Base-by-base conservation (phyloP, 129 eudicot species). In the Sambucus nigra region DNA sequence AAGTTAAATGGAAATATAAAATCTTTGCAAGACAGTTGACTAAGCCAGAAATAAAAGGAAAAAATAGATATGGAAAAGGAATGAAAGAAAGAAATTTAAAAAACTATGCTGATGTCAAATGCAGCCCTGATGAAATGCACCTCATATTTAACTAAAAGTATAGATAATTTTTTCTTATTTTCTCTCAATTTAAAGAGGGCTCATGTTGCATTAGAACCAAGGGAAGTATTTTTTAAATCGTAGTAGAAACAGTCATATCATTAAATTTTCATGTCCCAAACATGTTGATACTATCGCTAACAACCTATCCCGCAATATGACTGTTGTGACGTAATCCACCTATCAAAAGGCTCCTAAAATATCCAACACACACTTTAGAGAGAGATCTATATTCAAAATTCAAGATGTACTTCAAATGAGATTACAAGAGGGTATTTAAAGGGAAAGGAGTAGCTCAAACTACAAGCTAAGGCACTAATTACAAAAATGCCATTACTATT, bases 31-130 rank as follows among this genome's bases (percentile, higher is more conserved):
- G n/a, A n/a, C n/a, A 7, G 42, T 35, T 35, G 12, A 35, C 9
- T 35, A 15, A 3, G 42, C 11, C 35, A 24, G 13, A 22, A 48
- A 51, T 25, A 13, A 17, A 32, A 18, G 39, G 19, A 19, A 15
- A 2, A 60, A 33, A 35, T 21, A 49, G 18, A 61, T 1, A 38
- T 11, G 25, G 9, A 35, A 15, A 7, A 27, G 20, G 25, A n/a
- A n/a, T n/a, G n/a, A n/a, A n/a, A 23, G 31, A n/a, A 57, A 20
- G 20, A 40, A 57, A 33, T 5, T 19, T 22, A 5, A n/a, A 53
- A n/a, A 51, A 19, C 56, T 51, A 27, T 53, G 39, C 58, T 8
- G 28, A 21, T 48, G 53, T 22, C 14, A 20, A 21, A 47, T 17
- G 24, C 51, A 47, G 25, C 51, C 18, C 1, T 20, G 5, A 6